Conservation (phyloP, 2,329 filamentous ascomycete genomes). For the Penicillium glabrum region DNA sequence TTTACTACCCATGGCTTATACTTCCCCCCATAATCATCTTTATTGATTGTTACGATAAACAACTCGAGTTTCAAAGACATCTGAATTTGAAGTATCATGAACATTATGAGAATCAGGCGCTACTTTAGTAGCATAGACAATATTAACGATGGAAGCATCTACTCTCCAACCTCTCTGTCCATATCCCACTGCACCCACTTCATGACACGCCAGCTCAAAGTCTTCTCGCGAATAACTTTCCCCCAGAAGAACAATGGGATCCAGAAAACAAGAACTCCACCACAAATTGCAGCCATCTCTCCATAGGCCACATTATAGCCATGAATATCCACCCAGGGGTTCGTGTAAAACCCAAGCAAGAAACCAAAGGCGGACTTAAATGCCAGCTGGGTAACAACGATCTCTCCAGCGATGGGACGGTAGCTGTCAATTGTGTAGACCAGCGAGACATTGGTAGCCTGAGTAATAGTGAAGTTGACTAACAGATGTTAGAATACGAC, state of each 20-base stretch:
- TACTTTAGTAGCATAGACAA: background rate
- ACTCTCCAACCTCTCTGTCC: conserved; percentile 14
- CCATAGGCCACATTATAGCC: conserved; percentile 14
- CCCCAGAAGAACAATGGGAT: conserved; percentile 14
- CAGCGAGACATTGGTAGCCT: conserved; percentile 13
- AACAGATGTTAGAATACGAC: background rate
- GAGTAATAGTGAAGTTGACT: conserved; percentile 16
- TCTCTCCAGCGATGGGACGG: conserved; percentile 13
- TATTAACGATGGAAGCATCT: background rate
- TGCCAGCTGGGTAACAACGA: conserved; percentile 12
- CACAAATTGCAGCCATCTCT: conserved; percentile 14
- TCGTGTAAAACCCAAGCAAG: conserved; percentile 11
- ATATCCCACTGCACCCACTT: conserved; percentile 13
- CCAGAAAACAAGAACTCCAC: conserved; percentile 9
- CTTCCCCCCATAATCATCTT: too few species aligned
- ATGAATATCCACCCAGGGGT: conserved; percentile 13
- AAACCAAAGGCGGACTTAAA: conserved; percentile 15
- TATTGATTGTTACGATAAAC: too few species aligned
- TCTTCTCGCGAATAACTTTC: conserved; percentile 6
- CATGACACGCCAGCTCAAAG: conserved; percentile 11
- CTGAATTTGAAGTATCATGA: too few species aligned
- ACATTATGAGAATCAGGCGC: background rate
- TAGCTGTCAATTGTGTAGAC: conserved; percentile 15
- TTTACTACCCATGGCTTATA: too few species aligned
- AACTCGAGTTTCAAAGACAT: too few species aligned